Conservation (phyloP, 257 asterid species). For the Solanum gracilifrons region DNA sequence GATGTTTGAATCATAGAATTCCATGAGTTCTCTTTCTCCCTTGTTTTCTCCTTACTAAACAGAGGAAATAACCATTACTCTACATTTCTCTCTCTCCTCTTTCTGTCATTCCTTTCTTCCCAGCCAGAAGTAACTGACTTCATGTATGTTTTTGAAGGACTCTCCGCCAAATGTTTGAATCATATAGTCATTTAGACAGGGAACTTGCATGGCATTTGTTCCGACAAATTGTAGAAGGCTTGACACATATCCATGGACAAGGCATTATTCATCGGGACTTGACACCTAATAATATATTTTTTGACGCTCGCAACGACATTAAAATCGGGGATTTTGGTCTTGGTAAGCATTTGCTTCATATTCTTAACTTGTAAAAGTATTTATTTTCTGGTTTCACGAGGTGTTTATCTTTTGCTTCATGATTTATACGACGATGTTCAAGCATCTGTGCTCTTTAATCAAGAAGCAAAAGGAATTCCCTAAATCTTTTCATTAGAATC, state of each 20-base stretch:
- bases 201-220: constrained; percentile 92
- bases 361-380: neutral
- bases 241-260: constrained; percentile 90
- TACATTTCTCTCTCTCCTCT: neutral
- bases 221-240: constrained; percentile 96
- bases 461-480: neutral
- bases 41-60: neutral
- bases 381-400: neutral
- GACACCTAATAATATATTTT: constrained; percentile 91
- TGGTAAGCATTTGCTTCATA: constrained; percentile 45
- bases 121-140: constrained; percentile 1
- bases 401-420: neutral
- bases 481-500: neutral
- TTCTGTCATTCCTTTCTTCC: neutral
- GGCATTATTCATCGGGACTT: constrained; percentile 97
- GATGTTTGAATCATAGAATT: neutral
- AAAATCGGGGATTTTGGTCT: constrained; percentile 99
- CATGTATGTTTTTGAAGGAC: constrained; percentile 53
- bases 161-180: constrained; percentile 78
- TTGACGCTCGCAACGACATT: constrained; percentile 91
- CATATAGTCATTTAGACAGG: constrained; percentile 72
- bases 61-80: neutral
- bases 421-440: neutral
- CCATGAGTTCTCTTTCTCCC: neutral
- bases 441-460: neutral